These are phyloP conservation scores for Diphasiastrum complanatum DNA, from an alignment of 83 land plant species.

Conservation along the genomic window DNA sequence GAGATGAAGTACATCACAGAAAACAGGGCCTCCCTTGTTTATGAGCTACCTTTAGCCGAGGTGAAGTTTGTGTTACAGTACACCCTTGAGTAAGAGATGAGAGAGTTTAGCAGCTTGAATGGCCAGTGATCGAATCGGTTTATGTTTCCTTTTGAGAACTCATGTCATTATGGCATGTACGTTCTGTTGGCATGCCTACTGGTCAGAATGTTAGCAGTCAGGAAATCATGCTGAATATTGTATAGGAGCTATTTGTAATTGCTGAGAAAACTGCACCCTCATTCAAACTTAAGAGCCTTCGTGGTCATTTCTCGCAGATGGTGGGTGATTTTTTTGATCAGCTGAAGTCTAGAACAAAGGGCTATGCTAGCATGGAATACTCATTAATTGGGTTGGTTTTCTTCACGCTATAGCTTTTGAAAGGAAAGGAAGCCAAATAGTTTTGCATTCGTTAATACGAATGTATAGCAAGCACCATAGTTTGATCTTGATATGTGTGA, in stretches of 20 bases:
- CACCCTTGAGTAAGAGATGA: not conserved
- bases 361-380: conserved; percentile 99
- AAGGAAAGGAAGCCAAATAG: too few relatives aligned
- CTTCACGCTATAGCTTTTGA: too few relatives aligned
- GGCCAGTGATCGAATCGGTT: too few relatives aligned
- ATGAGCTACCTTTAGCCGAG: conserved; percentile 87
- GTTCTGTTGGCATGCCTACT: too few relatives aligned
- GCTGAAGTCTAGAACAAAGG: conserved; percentile 91
- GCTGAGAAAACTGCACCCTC: too few relatives aligned
- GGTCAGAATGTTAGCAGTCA: not conserved
- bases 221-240: not conserved
- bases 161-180: too few relatives aligned
- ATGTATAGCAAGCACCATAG: too few relatives aligned
- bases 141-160: too few relatives aligned
- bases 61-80: too few relatives aligned
- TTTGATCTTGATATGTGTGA: too few relatives aligned
- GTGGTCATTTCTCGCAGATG: conserved; percentile 45
- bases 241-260: not conserved
- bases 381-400: conserved; percentile 60
- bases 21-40: conserved; percentile 67
- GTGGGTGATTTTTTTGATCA: conserved; percentile 99
- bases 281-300: too few relatives aligned
- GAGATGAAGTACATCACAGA: conserved; percentile 90
- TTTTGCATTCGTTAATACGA: too few relatives aligned
- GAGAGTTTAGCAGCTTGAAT: not conserved